Conservation (phyloP, 2,329 filamentous ascomycete species). For the Trichoderma polysporum region DNA sequence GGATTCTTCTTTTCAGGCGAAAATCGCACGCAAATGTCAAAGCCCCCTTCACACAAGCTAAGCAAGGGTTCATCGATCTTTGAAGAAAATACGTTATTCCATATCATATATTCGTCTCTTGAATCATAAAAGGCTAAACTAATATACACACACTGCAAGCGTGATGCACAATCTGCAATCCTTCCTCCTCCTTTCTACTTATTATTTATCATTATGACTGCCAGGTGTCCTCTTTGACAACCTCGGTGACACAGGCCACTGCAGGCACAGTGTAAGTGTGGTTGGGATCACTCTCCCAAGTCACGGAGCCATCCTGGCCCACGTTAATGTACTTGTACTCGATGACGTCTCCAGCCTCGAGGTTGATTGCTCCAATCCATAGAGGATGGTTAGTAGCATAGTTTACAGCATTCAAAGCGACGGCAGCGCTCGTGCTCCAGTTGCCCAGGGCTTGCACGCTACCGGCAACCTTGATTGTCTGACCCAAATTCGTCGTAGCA, state of each 20-base stretch:
- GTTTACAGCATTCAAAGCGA: slow-evolving; percentile 55
- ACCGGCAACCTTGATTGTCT: slow-evolving; percentile 66
- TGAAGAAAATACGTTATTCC: background rate
- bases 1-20: background rate
- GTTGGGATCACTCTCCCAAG: slow-evolving; percentile 65
- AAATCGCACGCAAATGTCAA: background rate
- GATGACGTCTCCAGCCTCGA: slow-evolving; percentile 52
- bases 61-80: background rate
- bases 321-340: slow-evolving; percentile 70
- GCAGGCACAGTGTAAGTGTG: slow-evolving; percentile 37
- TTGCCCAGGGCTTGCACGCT: slow-evolving; percentile 57
- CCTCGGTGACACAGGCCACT: slow-evolving; percentile 32
- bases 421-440: slow-evolving; percentile 57
- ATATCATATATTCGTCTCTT: slow-evolving; percentile 2
- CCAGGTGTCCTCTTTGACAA: slow-evolving; percentile 33
- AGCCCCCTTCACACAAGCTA: background rate
- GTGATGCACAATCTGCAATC: background rate
- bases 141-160: slow-evolving; percentile 1
- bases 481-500: slow-evolving; percentile 57
- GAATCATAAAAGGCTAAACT: slow-evolving; percentile 7
- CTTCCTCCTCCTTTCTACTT: background rate
- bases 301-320: slow-evolving; percentile 51
- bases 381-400: slow-evolving; percentile 61
- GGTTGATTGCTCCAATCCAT: slow-evolving; percentile 57
- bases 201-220: slow-evolving; percentile 23